Base-by-base conservation (phyloP, 495 filamentous ascomycete genomes). In the Xylaria castorea region DNA sequence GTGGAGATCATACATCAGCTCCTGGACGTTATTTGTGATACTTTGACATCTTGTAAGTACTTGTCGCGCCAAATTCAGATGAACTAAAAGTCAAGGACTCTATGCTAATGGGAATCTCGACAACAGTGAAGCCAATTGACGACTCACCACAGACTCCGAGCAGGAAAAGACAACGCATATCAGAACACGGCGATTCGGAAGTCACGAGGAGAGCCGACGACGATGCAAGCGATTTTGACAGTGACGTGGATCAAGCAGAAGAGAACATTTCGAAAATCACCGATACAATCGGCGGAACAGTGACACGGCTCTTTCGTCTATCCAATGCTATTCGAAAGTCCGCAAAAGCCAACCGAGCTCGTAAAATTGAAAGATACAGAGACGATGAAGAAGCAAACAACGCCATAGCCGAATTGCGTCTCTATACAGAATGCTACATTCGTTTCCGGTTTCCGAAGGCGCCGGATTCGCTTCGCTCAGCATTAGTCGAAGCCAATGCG, bases 1-100 rank as follows among this genome's bases (percentile, higher is more conserved):
- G 77, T 70, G 50, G 76, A 81, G 1, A 81, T 79, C 68, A 77
- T 79, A 65, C 79, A 81, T 71, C 77, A 81, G 73, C 77, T 81
- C 58, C 65, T 80, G 57, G 73, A 77, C 66, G 53, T 78, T 38
- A 77, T 80, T 72, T 76, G 64, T 51, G 71, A 77, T 72, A 68
- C 72, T 16, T 73, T 80, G 73, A 2, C n/a, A 44, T 78, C 75
- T 73, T 74, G 76, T 77, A 40, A 76, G 78, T 79, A 72, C 44
- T 69, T 75, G 30, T 42, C 40, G 72, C 44, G 46, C 30, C 64
- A 38, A 27, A 36, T 9, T 2, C 3, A 14, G 2, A 27, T 38
- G 1, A 8, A 32, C n/a, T 27, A 9, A 27, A 68, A 20, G 55
- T 58, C 44, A 16, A 73, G 46, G 57, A 32, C 14, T 57, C 6